Base-by-base conservation (phyloP, 139 green algal species). In the Nannochloris sp. region DNA sequence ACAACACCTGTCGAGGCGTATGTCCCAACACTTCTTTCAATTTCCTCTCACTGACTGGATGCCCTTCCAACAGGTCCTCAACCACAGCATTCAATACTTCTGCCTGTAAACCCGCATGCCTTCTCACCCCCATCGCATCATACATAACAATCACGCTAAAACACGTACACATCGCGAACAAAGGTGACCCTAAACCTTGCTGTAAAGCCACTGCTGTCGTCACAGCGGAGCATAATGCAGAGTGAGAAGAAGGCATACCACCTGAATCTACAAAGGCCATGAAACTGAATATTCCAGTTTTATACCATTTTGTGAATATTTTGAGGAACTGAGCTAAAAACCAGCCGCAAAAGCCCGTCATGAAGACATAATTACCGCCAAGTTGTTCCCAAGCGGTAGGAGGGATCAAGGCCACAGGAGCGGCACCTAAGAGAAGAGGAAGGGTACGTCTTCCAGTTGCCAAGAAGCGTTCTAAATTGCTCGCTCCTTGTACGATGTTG, bases 141-240 rank as follows among this genome's bases (percentile, higher is more conserved):
- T 99, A 99, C 94, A 98, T 98, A 14, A 98, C 92, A 33, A 99
- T 95, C 7, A 89, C 71, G 45, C 72, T 95, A 84, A 99, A 97
- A 15, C 76, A 89, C 3, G 96, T 66, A 23, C 69, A 76, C 15
- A 96, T 64, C 0, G 93, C 84, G 70, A 99, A 99, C 3, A 96
- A 61, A 2, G 85, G 56, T 62, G 76, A 89, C 46, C 74, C 75
- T 29, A 99, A 53, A 7, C 93, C 93, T 35, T 95, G 79, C 56
- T 86, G 70, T 36, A 95, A 67, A 1, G 82, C 93, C 6, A 98
- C 75, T 10, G 90, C 86, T 6, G 90, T 95, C 8, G 94, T 96
- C 2, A 98, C 72, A 27, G 79, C 81, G 67, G 85, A 76, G 65
- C 83, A 94, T 4, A 99, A 80, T 0, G 91, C 77, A 2, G 92